Base-by-base conservation (phyloP, 495 filamentous ascomycete genomes). In the Xylaria castorea region DNA sequence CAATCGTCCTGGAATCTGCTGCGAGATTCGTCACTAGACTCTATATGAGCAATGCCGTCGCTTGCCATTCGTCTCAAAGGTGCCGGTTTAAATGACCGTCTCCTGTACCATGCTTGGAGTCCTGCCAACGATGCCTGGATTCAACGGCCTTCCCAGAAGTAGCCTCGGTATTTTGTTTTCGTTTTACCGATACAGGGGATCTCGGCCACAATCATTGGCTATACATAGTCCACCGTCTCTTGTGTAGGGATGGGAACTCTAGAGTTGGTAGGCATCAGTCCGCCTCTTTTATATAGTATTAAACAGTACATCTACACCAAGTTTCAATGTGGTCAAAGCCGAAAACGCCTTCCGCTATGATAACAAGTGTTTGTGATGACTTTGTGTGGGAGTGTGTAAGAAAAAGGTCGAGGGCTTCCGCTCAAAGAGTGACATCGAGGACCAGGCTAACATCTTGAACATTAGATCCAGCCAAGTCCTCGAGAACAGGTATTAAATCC, bases 361-460 rank as follows among this genome's bases (percentile, higher is more conserved):
- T 79, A 80, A 78, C 80, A 83, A 73, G 70, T 75, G 74, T 74
- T 76, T 62, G 60, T 46, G 68, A 66, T 60, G 57, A 50, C 27
- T 70, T 75, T 73, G 74, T 73, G 66, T 77, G 65, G 75, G 70
- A 42, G 50, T 68, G 72, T 72, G 71, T 61, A 84, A 83, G 77
- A 76, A 75, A 80, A 68, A 40, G 25, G 79, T 75, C 68, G 72
- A 74, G 69, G 71, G 68, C 79, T 70, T 73, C 74, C 12, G 53
- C 78, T 89, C 85, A 99, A 82, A 99, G 89, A 79, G 92, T 91
- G 82, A 98, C 95, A 86, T 99, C 96, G 74, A 98, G 91, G 77
- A 99, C 96, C 76, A 98, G 85, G 86, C 95, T 98, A 82, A 99
- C 97, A 84, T 99, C 96, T 83, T 91, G 88, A 69, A 98, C 97